These are phyloP conservation scores for Tagetes erecta DNA, from an alignment of 129 eudicot genomes.

Conservation along the genomic window DNA sequence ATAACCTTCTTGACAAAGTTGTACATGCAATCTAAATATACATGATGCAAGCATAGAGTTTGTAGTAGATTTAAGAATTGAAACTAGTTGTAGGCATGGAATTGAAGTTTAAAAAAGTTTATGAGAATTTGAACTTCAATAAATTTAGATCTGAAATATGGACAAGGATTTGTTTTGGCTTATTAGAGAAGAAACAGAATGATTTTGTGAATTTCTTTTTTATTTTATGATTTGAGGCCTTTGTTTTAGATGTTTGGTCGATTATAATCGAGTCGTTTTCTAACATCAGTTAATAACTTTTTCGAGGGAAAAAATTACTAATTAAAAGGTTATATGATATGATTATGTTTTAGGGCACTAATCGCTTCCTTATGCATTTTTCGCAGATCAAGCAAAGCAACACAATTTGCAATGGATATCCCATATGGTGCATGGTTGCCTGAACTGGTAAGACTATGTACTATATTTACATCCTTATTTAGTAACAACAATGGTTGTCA, in stretches of 20 bases:
- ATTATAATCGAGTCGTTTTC: neutral
- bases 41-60: neutral
- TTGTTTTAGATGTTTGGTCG: neutral
- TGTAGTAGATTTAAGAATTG: neutral
- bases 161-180: neutral
- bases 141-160: no score
- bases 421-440: slow-evolving; percentile 25
- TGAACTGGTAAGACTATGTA: slow-evolving; percentile 18
- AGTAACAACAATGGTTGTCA: neutral
- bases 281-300: neutral
- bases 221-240: neutral
- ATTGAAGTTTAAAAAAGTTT: neutral
- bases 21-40: neutral
- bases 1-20: neutral
- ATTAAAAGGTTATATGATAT: neutral
- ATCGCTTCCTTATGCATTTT: neutral
- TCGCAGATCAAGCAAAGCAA: neutral
- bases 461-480: neutral
- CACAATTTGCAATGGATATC: slow-evolving; percentile 20
- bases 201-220: neutral
- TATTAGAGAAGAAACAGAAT: neutral
- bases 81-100: neutral
- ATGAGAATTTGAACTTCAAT: neutral
- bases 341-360: slow-evolving; percentile 10
- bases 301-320: neutral